A percentile compares a stretch with the other conserved stretches of the same genome.
Evolutionary conservation across 2,329 filamentous ascomycete genomes (phyloP).

Genomic region (Sporothrix pallida): DNA sequence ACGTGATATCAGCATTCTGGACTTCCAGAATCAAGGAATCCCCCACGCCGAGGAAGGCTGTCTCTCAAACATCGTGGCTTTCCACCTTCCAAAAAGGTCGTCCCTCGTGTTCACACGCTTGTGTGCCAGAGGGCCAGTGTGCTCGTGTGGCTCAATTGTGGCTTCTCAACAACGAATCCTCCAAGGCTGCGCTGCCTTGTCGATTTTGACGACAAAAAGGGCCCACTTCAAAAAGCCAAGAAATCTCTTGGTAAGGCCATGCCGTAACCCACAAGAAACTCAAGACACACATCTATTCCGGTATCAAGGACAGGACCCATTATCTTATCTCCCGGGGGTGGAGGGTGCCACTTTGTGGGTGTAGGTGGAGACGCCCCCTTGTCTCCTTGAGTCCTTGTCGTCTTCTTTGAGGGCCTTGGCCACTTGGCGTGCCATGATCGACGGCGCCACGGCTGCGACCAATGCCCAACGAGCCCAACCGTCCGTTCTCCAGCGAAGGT

Average conservation of each 20-base stretch:
- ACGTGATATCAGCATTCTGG: neutral
- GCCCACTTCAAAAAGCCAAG: constrained; percentile 9
- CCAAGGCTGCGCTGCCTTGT: constrained; percentile 18
- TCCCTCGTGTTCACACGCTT: neutral
- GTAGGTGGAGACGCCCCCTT: neutral
- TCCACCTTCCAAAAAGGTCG: neutral
- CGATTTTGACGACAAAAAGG: neutral
- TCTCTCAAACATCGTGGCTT: neutral
- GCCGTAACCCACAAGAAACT: constrained; percentile 29
- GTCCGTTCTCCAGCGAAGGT: neutral
- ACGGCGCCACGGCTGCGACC: constrained; percentile 5
- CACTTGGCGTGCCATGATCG: constrained; percentile 18
- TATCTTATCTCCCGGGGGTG: constrained; percentile 28
- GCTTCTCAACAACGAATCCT: neutral
- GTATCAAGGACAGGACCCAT: neutral
- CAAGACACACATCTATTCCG: constrained; percentile 19
- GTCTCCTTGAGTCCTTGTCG: no score
- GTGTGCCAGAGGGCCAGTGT: neutral
- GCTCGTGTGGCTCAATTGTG: neutral
- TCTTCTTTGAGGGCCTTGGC: neutral
- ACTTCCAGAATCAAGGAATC: neutral
- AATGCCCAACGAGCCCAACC: no score
- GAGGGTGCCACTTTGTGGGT: neutral
- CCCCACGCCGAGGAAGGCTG: neutral
- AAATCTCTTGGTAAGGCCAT: constrained; percentile 21